These are phyloP conservation scores for Aureobasidium namibiae DNA, from an alignment of 2,329 filamentous ascomycete genomes.

Conservation along the genomic window DNA sequence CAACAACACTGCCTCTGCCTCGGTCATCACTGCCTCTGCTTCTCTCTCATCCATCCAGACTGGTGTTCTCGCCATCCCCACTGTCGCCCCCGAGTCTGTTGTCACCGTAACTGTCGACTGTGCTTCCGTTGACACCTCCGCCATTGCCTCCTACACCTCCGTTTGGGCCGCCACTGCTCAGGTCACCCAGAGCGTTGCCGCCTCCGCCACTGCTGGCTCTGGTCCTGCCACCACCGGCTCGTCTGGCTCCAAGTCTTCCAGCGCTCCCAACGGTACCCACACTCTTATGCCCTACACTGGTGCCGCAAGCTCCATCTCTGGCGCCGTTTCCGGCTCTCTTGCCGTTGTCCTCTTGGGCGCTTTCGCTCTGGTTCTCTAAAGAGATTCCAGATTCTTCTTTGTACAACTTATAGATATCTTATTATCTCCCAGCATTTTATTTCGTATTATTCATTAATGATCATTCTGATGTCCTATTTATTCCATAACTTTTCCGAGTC, in stretches of 20 bases:
- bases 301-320: slow-evolving; percentile 6
- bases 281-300: slow-evolving; percentile 7
- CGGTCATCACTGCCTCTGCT: neutral
- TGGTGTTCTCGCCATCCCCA: neutral
- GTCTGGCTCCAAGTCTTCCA: slow-evolving; percentile 10
- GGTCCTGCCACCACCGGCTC: neutral
- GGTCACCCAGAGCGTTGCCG: slow-evolving; percentile 8
- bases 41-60: neutral
- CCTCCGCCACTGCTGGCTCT: neutral
- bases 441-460: neutral
- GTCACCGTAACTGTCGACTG: neutral
- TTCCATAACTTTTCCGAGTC: no score
- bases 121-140: slow-evolving; percentile 1
- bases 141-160: slow-evolving; percentile 5
- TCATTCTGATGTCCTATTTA: neutral
- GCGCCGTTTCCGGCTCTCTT: slow-evolving; percentile 5
- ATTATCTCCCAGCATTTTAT: neutral
- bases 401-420: neutral
- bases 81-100: neutral
- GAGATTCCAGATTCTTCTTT: neutral
- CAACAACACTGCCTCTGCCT: slow-evolving; percentile 4
- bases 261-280: slow-evolving; percentile 10
- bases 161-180: slow-evolving; percentile 8
- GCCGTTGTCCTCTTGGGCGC: slow-evolving; percentile 4
- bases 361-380: slow-evolving; percentile 6